These are phyloP conservation scores for Eutrema japonicum DNA, from an alignment of 345 rosid genomes.

Conservation along the genomic window DNA sequence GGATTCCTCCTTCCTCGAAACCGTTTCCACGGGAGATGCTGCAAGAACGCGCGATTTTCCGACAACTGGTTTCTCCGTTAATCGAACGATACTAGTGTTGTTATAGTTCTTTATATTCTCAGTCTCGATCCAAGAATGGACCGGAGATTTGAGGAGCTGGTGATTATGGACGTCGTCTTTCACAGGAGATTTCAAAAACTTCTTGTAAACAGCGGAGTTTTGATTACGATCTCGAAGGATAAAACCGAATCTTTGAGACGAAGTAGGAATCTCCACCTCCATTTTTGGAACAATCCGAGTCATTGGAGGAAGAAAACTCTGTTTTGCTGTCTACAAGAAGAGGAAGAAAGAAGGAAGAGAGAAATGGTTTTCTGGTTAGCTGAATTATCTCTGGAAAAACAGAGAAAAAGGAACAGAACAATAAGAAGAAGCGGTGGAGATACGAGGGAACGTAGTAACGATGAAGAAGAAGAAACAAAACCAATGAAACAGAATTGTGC, in stretches of 20 bases:
- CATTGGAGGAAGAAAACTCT: slow-evolving; percentile 13
- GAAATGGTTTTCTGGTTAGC: slow-evolving; percentile 25
- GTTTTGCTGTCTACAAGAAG: slow-evolving; percentile 15
- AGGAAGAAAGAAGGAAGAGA: slow-evolving; percentile 3
- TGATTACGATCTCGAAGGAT: slow-evolving; percentile 65
- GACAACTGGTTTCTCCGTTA: neutral
- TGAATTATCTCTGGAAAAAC: slow-evolving; percentile 24
- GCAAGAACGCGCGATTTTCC: neutral
- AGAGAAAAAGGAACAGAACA: slow-evolving; percentile 25
- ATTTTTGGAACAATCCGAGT: slow-evolving; percentile 26
- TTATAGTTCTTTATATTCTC: neutral
- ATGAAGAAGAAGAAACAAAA: slow-evolving; percentile 26
- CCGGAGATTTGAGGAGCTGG: slow-evolving; percentile 15
- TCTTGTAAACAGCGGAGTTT: slow-evolving; percentile 47
- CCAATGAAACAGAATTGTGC: slow-evolving; percentile 40
- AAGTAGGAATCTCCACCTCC: slow-evolving; percentile 67
- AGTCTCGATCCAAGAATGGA: slow-evolving; percentile 38
- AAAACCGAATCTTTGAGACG: slow-evolving; percentile 57
- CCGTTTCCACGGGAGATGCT: neutral
- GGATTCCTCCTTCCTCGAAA: neutral
- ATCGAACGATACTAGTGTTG: neutral
- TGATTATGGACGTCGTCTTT: slow-evolving; percentile 35
- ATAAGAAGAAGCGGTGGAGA: slow-evolving; percentile 28
- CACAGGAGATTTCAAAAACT: slow-evolving; percentile 54
- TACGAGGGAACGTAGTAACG: slow-evolving; percentile 24